phyloP scores from a whole-genome alignment of 495 filamentous ascomycete species.

The Letharia lupina region DNA sequence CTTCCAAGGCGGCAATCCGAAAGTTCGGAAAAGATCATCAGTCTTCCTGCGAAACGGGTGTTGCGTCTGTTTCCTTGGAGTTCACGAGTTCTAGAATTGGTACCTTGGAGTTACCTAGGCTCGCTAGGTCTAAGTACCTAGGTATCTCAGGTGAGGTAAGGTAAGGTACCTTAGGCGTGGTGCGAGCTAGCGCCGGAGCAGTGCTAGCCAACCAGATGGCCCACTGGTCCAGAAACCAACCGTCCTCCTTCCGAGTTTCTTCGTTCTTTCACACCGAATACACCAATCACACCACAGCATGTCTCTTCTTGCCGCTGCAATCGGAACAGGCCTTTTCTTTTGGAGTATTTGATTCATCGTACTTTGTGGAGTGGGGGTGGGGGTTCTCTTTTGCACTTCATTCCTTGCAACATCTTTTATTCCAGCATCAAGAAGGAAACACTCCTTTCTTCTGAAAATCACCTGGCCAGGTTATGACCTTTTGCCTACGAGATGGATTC shows the following conservation, averaged over 20 bases:
- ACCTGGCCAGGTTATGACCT: background rate
- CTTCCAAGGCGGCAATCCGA: no score
- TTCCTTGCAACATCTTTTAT: background rate
- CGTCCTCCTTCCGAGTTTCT: no score
- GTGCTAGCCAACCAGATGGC: background rate
- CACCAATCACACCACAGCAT: background rate
- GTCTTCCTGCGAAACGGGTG: no score
- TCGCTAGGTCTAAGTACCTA: no score
- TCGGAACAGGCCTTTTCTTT: background rate
- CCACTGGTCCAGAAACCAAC: no score
- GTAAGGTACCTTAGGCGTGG: no score
- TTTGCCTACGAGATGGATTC: background rate
- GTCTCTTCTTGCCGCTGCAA: slow-evolving; percentile 7
- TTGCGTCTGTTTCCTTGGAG: no score
- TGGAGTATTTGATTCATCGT: background rate
- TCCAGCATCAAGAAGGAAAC: background rate
- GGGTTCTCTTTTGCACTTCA: background rate
- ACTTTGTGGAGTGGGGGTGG: no score
- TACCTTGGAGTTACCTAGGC: no score
- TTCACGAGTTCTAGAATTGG: no score
- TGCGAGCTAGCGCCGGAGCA: background rate
- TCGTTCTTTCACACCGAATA: background rate
- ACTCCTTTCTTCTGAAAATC: background rate
- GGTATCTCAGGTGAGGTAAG: no score
- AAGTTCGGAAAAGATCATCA: no score